phyloP scores from a whole-genome alignment of 805 yeast species.

The Yarrowia divulgata region DNA sequence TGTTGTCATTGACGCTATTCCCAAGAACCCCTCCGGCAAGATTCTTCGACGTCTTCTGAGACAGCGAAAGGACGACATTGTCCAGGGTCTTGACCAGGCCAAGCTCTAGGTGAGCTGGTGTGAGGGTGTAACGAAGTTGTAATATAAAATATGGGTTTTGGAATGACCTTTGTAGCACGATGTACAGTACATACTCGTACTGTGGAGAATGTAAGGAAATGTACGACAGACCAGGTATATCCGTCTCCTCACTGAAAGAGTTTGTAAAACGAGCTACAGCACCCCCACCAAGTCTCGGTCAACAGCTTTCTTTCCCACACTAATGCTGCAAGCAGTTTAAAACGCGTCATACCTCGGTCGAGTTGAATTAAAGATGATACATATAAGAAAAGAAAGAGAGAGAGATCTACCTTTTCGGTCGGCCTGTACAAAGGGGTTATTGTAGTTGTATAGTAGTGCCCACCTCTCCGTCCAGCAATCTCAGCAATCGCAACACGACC shows the following conservation, averaged over 20 bases:
- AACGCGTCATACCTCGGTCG: conserved; percentile 1
- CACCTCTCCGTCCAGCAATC: not conserved
- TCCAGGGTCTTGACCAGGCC: conserved; percentile 24
- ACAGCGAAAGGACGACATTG: conserved; percentile 52
- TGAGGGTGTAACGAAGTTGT: not conserved
- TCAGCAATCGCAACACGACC: not conserved
- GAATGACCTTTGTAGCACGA: no score
- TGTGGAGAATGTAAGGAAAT: no score
- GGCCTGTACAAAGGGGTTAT: not conserved
- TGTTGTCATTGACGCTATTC: conserved; percentile 77
- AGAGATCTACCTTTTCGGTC: not conserved
- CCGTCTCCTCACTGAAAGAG: no score
- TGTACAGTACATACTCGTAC: no score
- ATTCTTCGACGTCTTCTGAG: conserved; percentile 88
- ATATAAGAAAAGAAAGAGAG: not conserved
- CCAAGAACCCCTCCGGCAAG: conserved; percentile 92
- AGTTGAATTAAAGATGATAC: not conserved
- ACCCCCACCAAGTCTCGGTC: no score
- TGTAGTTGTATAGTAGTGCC: not conserved
- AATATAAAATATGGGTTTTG: not conserved
- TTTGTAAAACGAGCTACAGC: no score
- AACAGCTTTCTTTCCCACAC: no score
- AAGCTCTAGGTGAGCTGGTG: no score
- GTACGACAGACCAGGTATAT: no score
- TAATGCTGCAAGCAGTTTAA: not conserved